Evolutionary conservation across 345 rosid species (phyloP).

Genomic region (Laguncularia racemosa): DNA sequence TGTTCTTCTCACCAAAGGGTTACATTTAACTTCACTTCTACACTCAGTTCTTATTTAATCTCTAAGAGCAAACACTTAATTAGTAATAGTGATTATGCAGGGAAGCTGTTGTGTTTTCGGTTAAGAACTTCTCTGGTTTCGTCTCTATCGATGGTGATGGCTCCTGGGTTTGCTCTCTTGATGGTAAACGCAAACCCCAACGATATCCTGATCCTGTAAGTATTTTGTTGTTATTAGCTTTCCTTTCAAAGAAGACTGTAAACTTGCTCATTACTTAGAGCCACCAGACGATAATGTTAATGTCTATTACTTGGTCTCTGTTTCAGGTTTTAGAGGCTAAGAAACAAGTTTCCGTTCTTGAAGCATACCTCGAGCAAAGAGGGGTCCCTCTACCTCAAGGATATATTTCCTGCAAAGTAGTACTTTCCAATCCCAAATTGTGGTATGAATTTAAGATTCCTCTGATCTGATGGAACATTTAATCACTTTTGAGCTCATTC

Average conservation of each 20-base stretch:
- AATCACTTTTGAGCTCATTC: too few species aligned
- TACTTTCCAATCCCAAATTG: slow-evolving; percentile 82
- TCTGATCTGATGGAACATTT: background rate
- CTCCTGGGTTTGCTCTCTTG: slow-evolving; percentile 66
- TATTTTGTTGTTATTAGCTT: slow-evolving; percentile 3
- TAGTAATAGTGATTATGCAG: slow-evolving; percentile 17
- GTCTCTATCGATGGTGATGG: slow-evolving; percentile 59
- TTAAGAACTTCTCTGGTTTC: slow-evolving; percentile 66
- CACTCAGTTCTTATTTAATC: background rate
- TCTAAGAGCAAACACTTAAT: too few species aligned
- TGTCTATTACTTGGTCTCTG: too few species aligned
- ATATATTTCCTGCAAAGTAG: slow-evolving; percentile 71
- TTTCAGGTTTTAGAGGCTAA: slow-evolving; percentile 57
- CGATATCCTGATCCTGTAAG: slow-evolving; percentile 68
- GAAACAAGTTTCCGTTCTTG: slow-evolving; percentile 61
- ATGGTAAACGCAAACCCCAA: slow-evolving; percentile 31
- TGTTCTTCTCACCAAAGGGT: slow-evolving; percentile 66
- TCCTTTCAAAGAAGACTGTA: too few species aligned
- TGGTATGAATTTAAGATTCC: slow-evolving; percentile 30
- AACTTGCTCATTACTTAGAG: too few species aligned
- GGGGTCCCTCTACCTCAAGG: slow-evolving; percentile 76
- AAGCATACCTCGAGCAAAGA: slow-evolving; percentile 84
- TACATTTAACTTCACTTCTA: slow-evolving; percentile 3
- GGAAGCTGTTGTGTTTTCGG: slow-evolving; percentile 64
- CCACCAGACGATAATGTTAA: too few species aligned